Evolutionary conservation across 768 basidiomycete genomes (phyloP), one percentile per base, ranked within the genome.

Genomic region (Boletus tomentosulus): DNA sequence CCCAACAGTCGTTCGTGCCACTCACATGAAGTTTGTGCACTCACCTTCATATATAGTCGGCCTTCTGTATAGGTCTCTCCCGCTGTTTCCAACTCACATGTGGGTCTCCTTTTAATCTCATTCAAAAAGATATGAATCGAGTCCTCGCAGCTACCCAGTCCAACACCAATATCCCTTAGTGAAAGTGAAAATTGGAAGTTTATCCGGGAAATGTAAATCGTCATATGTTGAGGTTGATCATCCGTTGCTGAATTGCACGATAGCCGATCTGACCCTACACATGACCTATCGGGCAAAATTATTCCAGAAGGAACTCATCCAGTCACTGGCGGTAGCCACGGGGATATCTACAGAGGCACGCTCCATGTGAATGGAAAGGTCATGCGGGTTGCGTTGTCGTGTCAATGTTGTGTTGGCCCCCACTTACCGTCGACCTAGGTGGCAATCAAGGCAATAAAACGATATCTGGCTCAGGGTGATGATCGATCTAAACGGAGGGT

Each of bases 361-460:
- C 53, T 64, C 55, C 56, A 35, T 19, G 0, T 60, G 22, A 56
- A 60, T 15, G 58, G 57, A 16, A 48, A 1, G 57, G 1, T 50
- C 51, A 46, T 62, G 43, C 57, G 22, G 47, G 51, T 54, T 52
- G 43, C 28, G 54, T 48, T 46, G 11, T 52, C 27, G 4, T 16
- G 2, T 51, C 10, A 5, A 30, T 2, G 22, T 37, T 27, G 13
- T 13, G 2, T 31, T 3, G 6, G 1, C 28, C 31, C 12, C 6
- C 24, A 31, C 53, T 55, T 0, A 59, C 39, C 12, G 3, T 25
- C n/a, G 25, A 16, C 22, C 4, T 31, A 62, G 65, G 65, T 67
- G 6, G 62, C 66, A 0, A 55, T 67, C 43, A 67, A 67, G 48
- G 67, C 55, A 4, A 66, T 67, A 3, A 63, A 62, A 39, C 54